phyloP scores from a whole-genome alignment of 1,284 basidiomycete species.

The Schizopora paradoxa region DNA sequence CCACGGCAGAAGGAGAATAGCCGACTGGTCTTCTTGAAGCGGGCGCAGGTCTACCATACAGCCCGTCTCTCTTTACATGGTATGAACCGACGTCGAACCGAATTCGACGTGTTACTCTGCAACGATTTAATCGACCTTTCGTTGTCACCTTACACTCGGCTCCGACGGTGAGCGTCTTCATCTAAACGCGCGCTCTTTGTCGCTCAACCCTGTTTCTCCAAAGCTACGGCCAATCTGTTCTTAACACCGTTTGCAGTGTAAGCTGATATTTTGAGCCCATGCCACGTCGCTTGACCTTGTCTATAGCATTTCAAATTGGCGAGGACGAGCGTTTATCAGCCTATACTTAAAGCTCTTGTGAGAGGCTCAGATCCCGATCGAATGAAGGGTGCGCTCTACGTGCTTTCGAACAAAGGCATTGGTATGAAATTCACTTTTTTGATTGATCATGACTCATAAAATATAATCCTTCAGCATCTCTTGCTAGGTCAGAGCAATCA shows the following conservation, averaged over 20 bases:
- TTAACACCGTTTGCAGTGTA: conserved; percentile 65
- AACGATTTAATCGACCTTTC: conserved; percentile 78
- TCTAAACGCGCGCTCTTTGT: conserved; percentile 10
- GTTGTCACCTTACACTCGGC: conserved; percentile 78
- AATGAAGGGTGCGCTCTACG: conserved; percentile 93
- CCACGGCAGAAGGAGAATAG: conserved; percentile 71
- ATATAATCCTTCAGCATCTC: conserved; percentile 36
- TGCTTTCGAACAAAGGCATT: conserved; percentile 76
- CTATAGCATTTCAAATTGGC: conserved; percentile 77
- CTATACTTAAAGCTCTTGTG: conserved; percentile 65
- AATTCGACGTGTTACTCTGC: conserved; percentile 77
- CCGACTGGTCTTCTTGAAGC: conserved; percentile 71
- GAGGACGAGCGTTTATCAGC: conserved; percentile 67
- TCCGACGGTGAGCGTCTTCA: conserved; percentile 51
- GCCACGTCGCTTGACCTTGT: conserved; percentile 6
- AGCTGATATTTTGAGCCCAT: conserved; percentile 27
- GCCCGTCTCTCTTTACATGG: conserved; percentile 73
- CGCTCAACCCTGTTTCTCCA: no score
- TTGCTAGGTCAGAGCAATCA: conserved; percentile 23
- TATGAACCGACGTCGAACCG: conserved; percentile 76
- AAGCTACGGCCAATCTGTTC: conserved; percentile 69
- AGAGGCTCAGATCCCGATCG: conserved; percentile 85
- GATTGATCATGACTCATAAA: conserved; percentile 1
- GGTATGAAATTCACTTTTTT: conserved; percentile 33
- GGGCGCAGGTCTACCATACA: conserved; percentile 74